phyloP scores from a whole-genome alignment of 495 filamentous ascomycete species.

The Annulohypoxylon moriforme region DNA sequence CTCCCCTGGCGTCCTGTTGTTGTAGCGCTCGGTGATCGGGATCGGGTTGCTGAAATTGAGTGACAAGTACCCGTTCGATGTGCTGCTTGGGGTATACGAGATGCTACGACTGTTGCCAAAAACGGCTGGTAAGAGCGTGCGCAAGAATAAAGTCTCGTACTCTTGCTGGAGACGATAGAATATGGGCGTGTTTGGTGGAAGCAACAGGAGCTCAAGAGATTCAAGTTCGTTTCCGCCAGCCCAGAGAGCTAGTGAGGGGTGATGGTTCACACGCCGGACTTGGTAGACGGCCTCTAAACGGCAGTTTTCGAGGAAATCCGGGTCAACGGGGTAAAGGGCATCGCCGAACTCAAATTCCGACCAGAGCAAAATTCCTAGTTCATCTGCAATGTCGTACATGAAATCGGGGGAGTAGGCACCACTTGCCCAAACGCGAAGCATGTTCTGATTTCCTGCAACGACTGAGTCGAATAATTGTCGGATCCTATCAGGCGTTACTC shows the following conservation, averaged over 20 bases:
- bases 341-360: slow-evolving; percentile 76
- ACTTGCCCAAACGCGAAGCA: slow-evolving; percentile 75
- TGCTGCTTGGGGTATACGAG: slow-evolving; percentile 74
- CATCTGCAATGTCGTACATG: slow-evolving; percentile 75
- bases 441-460: slow-evolving; percentile 72
- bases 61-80: slow-evolving; percentile 70
- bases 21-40: slow-evolving; percentile 71
- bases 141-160: slow-evolving; percentile 72
- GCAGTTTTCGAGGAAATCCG: slow-evolving; percentile 68
- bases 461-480: slow-evolving; percentile 67
- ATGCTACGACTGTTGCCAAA: slow-evolving; percentile 74
- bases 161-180: slow-evolving; percentile 60
- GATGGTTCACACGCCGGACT: slow-evolving; percentile 72
- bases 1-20: slow-evolving; percentile 64
- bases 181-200: slow-evolving; percentile 59
- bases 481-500: slow-evolving; percentile 67
- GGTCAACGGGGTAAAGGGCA: slow-evolving; percentile 69
- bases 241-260: slow-evolving; percentile 75
- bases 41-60: slow-evolving; percentile 67
- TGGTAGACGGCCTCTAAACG: slow-evolving; percentile 70
- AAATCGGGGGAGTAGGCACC: slow-evolving; percentile 74
- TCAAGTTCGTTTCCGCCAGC: slow-evolving; percentile 76
- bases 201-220: slow-evolving; percentile 62
- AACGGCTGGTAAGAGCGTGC: slow-evolving; percentile 68
- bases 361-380: slow-evolving; percentile 74